Conservation (phyloP, 192 early-diverging fungal species). For the Podila clonocystis region DNA sequence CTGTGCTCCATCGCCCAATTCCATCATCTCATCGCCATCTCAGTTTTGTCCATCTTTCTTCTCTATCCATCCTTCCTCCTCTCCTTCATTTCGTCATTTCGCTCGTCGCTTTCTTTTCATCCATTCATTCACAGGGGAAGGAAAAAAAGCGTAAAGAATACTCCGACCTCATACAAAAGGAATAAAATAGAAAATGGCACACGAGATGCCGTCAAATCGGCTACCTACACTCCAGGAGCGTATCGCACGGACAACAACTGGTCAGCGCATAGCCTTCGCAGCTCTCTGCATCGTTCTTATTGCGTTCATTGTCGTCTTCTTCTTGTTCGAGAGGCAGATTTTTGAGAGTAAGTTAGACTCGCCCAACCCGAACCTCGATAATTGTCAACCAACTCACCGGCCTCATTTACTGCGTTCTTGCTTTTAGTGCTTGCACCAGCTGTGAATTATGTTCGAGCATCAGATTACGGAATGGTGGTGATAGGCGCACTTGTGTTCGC, state of each 20-base stretch:
- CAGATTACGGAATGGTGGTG: slow-evolving; percentile 14
- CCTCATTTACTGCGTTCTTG: neutral
- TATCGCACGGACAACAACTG: neutral
- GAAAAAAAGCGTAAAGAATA: no score
- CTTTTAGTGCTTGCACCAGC: slow-evolving; percentile 29
- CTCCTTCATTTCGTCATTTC: neutral
- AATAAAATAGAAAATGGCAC: neutral
- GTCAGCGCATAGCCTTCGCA: slow-evolving; percentile 1
- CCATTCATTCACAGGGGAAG: no score
- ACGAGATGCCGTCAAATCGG: neutral
- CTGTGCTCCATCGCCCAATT: neutral
- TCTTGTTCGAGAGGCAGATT: slow-evolving; percentile 31
- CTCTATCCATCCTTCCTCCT: neutral
- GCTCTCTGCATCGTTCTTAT: neutral
- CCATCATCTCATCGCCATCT: neutral
- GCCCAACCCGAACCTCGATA: neutral
- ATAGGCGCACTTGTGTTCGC: slow-evolving; percentile 23
- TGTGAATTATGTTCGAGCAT: slow-evolving; percentile 21
- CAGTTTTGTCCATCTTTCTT: neutral
- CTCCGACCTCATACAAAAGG: neutral
- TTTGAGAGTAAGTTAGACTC: slow-evolving; percentile 18
- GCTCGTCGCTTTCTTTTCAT: neutral
- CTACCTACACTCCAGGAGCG: slow-evolving; percentile 24
- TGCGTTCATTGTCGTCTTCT: slow-evolving; percentile 30
- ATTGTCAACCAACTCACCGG: neutral